Evolutionary conservation across 2,329 filamentous ascomycete species (phyloP).

Genomic region (Hypomyces perniciosus): DNA sequence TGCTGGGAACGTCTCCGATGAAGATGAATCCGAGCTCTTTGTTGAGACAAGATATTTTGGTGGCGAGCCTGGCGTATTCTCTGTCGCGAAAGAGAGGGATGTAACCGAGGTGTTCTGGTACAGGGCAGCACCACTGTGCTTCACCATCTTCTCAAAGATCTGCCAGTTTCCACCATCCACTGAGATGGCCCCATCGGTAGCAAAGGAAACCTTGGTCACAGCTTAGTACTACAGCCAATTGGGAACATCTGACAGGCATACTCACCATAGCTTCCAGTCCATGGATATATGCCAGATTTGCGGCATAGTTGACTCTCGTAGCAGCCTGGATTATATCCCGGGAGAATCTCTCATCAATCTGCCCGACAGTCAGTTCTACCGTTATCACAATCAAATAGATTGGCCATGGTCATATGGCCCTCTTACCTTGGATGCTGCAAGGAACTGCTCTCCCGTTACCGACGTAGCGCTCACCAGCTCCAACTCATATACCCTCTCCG

Average conservation of each 20-base stretch:
- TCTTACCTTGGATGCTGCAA: conserved; percentile 55
- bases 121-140: conserved; percentile 54
- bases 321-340: conserved; percentile 83
- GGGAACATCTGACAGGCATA: background rate
- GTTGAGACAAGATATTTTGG: conserved; percentile 45
- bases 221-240: background rate
- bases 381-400: background rate
- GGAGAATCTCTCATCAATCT: conserved; percentile 61
- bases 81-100: conserved; percentile 46
- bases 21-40: conserved; percentile 18
- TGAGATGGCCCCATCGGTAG: conserved; percentile 74
- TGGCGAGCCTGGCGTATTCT: conserved; percentile 30
- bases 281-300: conserved; percentile 80
- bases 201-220: conserved; percentile 63
- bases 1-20: conserved; percentile 38
- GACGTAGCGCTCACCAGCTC: conserved; percentile 61
- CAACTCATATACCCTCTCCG: conserved; percentile 59
- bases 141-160: conserved; percentile 81
- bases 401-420: background rate
- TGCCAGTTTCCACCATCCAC: conserved; percentile 87
- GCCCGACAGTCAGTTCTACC: background rate
- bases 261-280: conserved; percentile 76
- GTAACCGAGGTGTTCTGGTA: conserved; percentile 63
- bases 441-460: conserved; percentile 66
- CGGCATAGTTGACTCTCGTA: conserved; percentile 91